A percentile compares a stretch with the other conserved stretches of the same genome.
These are phyloP conservation scores for Sporisorium exsertum DNA, from an alignment of 1,284 basidiomycete species.

Conservation along the genomic window DNA sequence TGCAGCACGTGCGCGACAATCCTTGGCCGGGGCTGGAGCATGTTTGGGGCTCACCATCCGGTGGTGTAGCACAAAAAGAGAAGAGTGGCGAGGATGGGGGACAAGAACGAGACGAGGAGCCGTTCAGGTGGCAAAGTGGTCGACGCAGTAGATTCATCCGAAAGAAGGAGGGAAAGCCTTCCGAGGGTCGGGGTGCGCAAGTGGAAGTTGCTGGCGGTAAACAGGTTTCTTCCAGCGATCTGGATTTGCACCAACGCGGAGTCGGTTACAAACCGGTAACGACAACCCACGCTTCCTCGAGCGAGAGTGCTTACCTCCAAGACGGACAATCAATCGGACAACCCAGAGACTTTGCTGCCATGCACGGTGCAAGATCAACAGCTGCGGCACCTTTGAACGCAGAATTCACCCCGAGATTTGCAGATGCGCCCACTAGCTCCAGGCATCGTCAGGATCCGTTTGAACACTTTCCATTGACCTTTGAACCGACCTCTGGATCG, in stretches of 20 bases:
- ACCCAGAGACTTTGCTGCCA: not conserved
- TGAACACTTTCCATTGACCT: not conserved
- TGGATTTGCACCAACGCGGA: not conserved
- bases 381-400: not conserved
- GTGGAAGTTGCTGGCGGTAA: too few species aligned
- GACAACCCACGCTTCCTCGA: not conserved
- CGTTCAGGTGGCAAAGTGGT: conserved; percentile 38
- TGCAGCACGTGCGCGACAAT: conserved; percentile 27
- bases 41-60: conserved; percentile 28
- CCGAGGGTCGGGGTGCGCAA: not conserved
- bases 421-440: not conserved
- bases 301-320: not conserved
- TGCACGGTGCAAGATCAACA: not conserved
- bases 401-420: not conserved
- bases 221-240: too few species aligned
- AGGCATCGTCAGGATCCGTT: not conserved
- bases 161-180: conserved; percentile 3
- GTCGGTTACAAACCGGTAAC: too few species aligned
- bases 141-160: conserved; percentile 30
- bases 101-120: not conserved
- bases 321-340: not conserved
- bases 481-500: not conserved
- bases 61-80: not conserved
- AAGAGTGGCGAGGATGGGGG: not conserved
- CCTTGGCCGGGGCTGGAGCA: conserved; percentile 37